Percentiles rank a stretch among this genome's conserved stretches.
These are phyloP conservation scores for Monosporozyma aquatica DNA, from an alignment of 805 yeast species.

Conservation along the genomic window DNA sequence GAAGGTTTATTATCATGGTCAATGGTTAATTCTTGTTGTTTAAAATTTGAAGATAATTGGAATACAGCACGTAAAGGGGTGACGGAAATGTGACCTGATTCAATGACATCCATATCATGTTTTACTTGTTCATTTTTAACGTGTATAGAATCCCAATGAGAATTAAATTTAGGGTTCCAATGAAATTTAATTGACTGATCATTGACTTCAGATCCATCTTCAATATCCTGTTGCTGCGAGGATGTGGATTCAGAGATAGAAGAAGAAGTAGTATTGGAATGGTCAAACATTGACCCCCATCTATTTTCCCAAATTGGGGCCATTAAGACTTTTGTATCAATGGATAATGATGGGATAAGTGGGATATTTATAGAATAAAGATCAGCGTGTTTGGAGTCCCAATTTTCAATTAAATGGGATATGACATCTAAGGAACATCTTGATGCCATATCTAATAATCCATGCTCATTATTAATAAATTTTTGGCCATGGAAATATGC, in stretches of 20 bases:
- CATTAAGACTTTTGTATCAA: slow-evolving; percentile 52
- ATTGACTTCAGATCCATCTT: slow-evolving; percentile 38
- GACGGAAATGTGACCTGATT: slow-evolving; percentile 54
- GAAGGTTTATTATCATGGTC: no score
- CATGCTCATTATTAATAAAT: slow-evolving; percentile 35
- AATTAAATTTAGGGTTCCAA: slow-evolving; percentile 80
- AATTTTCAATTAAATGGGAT: slow-evolving; percentile 45
- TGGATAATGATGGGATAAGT: slow-evolving; percentile 42
- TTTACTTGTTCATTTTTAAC: slow-evolving; percentile 11
- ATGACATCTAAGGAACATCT: slow-evolving; percentile 56
- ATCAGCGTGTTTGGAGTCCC: slow-evolving; percentile 47
- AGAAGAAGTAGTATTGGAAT: no score
- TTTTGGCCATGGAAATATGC: slow-evolving; percentile 54
- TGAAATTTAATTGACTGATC: slow-evolving; percentile 39
- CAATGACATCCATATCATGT: slow-evolving; percentile 59
- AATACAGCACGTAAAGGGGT: slow-evolving; percentile 70
- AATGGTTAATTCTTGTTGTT: slow-evolving; percentile 15
- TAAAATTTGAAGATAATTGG: slow-evolving; percentile 26
- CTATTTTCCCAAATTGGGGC: slow-evolving; percentile 74
- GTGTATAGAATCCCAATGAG: slow-evolving; percentile 19
- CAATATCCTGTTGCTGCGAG: no score
- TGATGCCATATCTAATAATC: slow-evolving; percentile 55
- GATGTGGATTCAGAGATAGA: no score
- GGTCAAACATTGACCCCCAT: slow-evolving; percentile 62
- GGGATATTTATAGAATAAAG: slow-evolving; percentile 83